A percentile compares a stretch with the other conserved stretches of the same genome.
Conservation (phyloP, 1,139 yeast genomes). For the Candida glucosophila region DNA sequence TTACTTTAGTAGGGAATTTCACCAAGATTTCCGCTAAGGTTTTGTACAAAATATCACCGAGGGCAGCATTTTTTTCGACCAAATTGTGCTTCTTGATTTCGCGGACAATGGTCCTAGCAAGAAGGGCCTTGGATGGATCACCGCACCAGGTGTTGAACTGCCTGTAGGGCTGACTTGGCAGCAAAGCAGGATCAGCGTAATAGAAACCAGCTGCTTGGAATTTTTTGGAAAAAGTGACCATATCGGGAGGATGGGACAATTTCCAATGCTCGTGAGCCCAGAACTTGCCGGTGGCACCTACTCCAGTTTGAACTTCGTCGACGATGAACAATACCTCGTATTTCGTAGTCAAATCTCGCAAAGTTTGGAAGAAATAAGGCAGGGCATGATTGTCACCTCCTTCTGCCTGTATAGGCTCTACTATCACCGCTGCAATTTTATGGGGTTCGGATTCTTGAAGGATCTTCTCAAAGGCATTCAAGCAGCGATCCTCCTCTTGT, state of each 20-base stretch:
- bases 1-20: constrained; percentile 35
- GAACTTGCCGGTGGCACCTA: constrained; percentile 62
- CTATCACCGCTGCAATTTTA: constrained; percentile 56
- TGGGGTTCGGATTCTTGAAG: constrained; percentile 40
- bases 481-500: constrained; percentile 54
- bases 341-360: constrained; percentile 54
- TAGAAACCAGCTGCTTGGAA: constrained; percentile 77
- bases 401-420: constrained; percentile 70
- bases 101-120: constrained; percentile 56
- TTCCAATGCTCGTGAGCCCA: constrained; percentile 74
- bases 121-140: constrained; percentile 61
- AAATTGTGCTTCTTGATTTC: constrained; percentile 47
- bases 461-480: constrained; percentile 45
- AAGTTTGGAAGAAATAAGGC: constrained; percentile 50
- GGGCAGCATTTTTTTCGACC: constrained; percentile 41
- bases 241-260: constrained; percentile 56
- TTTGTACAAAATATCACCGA: constrained; percentile 50
- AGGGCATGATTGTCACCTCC: constrained; percentile 73
- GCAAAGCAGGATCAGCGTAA: constrained; percentile 54
- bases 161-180: constrained; percentile 59
- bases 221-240: constrained; percentile 70
- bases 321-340: constrained; percentile 54
- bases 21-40: constrained; percentile 35
- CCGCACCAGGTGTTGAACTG: constrained; percentile 86
- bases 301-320: constrained; percentile 73